These are phyloP conservation scores for Clonostachys byssicola DNA, from an alignment of 2,329 filamentous ascomycete species.

Conservation along the genomic window DNA sequence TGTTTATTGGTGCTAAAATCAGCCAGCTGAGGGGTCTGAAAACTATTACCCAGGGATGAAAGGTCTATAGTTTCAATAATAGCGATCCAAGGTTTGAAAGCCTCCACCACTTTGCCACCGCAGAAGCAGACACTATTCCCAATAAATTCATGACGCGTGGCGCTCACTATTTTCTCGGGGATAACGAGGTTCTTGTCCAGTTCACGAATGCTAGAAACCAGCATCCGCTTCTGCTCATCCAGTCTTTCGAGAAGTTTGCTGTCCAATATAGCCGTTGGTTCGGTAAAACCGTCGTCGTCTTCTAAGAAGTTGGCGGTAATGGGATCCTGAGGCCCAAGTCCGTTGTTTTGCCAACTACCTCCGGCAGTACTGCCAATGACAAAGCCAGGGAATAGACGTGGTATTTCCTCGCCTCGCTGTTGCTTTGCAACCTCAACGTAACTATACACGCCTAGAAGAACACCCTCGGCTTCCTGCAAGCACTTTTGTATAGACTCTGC, in stretches of 20 bases:
- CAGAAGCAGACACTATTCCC: constrained; percentile 78
- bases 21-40: constrained; percentile 78
- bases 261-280: constrained; percentile 74
- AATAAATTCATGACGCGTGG: constrained; percentile 72
- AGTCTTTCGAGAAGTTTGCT: constrained; percentile 74
- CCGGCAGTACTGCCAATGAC: constrained; percentile 79
- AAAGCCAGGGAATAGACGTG: constrained; percentile 89
- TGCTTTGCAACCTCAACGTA: constrained; percentile 95
- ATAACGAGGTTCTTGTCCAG: constrained; percentile 79
- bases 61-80: constrained; percentile 91
- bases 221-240: constrained; percentile 79
- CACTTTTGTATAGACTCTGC: constrained; percentile 94
- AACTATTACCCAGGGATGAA: constrained; percentile 69
- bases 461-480: constrained; percentile 93
- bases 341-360: constrained; percentile 82
- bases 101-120: constrained; percentile 77
- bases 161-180: constrained; percentile 77
- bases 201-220: constrained; percentile 81
- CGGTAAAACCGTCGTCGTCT: constrained; percentile 67
- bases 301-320: constrained; percentile 82
- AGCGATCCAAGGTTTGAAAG: constrained; percentile 85
- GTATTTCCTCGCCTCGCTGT: constrained; percentile 89
- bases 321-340: constrained; percentile 60
- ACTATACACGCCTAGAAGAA: constrained; percentile 88
- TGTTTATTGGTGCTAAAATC: constrained; percentile 93